Base-by-base conservation (phyloP, 768 basidiomycete genomes). In the Naganishia kalamii region DNA sequence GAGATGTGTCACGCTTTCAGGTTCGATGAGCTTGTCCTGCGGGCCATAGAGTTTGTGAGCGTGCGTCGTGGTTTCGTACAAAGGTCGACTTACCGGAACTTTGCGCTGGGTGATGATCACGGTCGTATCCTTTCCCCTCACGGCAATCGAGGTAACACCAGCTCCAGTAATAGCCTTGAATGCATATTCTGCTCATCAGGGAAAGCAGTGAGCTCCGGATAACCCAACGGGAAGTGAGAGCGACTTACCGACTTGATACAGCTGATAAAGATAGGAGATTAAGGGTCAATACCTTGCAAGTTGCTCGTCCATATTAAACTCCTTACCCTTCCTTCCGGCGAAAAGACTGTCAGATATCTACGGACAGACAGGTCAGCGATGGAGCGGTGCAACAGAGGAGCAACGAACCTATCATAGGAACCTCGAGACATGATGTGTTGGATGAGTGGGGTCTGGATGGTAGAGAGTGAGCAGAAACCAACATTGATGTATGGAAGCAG, bases 161-260 rank as follows among this genome's bases (percentile, higher is more conserved):
- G 92, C 92, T 62, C 91, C 92, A 68, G 92, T 91, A 78, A 98
- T 97, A 51, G 96, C 96, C 80, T 98, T 99, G 87, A 98, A 98
- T 29, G 96, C 94, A 83, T 98, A 98, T 81, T 98, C 54, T 57
- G 54, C 17, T 10, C 12, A 23, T 10, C 93, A 97, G 72, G 4
- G 46, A 15, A 8, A 41, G 40, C 11, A 41, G n/a, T n/a, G n/a
- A n/a, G n/a, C n/a, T n/a, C n/a, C n/a, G n/a, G n/a, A n/a, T n/a
- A n/a, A n/a, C n/a, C n/a, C n/a, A n/a, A n/a, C n/a, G n/a, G n/a
- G n/a, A n/a, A n/a, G n/a, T n/a, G n/a, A 21, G 5, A 7, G 29
- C 15, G 29, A 32, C 54, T 37, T 57, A 57, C 54, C 96, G 77
- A 98, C 94, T 92, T 99, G 96, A 77, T 98, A 99, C 65, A 99